Evolutionary conservation across 176 grass and related monocot genomes (phyloP).

Genomic region (Thalia dealbata): DNA sequence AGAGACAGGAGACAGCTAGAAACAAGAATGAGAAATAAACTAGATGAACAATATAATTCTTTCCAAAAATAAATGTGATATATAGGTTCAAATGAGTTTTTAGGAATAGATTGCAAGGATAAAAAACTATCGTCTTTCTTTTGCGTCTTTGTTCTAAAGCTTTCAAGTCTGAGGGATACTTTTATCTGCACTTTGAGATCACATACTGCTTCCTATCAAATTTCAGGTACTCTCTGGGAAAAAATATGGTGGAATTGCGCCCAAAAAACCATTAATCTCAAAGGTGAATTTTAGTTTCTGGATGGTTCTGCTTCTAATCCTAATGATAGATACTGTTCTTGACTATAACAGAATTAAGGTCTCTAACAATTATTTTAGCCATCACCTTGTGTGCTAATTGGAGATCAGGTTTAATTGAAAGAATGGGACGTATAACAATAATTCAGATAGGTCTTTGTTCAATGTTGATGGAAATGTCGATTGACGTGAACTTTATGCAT

Average conservation of each 20-base stretch:
- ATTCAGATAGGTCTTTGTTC: neutral
- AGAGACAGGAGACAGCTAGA: too few relatives aligned
- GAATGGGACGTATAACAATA: neutral
- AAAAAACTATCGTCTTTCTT: too few relatives aligned
- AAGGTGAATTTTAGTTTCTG: constrained; percentile 29
- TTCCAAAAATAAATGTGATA: too few relatives aligned
- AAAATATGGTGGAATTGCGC: constrained; percentile 74
- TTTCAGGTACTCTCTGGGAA: constrained; percentile 41
- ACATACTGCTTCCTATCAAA: constrained; percentile 4
- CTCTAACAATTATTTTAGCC: neutral
- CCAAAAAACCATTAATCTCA: constrained; percentile 91
- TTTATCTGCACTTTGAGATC: neutral
- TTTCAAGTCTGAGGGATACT: constrained; percentile 9
- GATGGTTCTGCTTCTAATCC: neutral
- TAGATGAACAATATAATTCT: too few relatives aligned
- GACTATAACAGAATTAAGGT: neutral
- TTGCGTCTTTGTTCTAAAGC: neutral
- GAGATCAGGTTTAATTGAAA: neutral
- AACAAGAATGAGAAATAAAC: too few relatives aligned
- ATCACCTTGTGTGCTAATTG: neutral
- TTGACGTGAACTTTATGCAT: neutral
- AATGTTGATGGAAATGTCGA: neutral
- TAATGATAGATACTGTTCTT: neutral
- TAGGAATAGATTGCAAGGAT: too few relatives aligned
- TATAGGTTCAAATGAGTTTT: too few relatives aligned